These are phyloP conservation scores for Amaranthus cruentus DNA, from an alignment of 148 eudicot genomes.

Conservation along the genomic window DNA sequence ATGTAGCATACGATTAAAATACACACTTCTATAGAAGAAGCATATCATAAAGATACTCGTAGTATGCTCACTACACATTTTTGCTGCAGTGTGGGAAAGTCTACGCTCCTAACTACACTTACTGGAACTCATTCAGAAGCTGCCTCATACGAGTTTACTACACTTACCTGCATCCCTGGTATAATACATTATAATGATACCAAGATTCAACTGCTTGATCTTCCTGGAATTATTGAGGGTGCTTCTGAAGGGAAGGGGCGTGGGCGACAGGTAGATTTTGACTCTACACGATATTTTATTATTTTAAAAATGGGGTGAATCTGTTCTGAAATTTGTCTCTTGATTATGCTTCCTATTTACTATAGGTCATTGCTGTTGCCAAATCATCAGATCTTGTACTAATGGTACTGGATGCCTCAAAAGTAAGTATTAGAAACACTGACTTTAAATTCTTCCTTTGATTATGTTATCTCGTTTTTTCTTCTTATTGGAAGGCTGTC, in stretches of 20 bases:
- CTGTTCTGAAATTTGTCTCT: not conserved
- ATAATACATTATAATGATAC: constrained; percentile 94
- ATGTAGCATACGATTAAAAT: not conserved
- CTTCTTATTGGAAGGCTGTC: not conserved
- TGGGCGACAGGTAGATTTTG: constrained; percentile 79
- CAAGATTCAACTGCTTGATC: constrained; percentile 96
- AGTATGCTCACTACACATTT: constrained; percentile 1
- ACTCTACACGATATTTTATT: not conserved
- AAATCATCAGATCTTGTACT: constrained; percentile 96
- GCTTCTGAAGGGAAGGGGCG: constrained; percentile 99
- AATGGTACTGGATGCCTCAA: constrained; percentile 99
- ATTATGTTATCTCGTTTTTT: not conserved
- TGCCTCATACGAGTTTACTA: constrained; percentile 97
- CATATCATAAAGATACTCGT: not conserved
- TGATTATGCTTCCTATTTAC: constrained; percentile 11
- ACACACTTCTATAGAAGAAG: not conserved
- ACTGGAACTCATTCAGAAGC: constrained; percentile 99
- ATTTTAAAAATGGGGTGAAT: not conserved
- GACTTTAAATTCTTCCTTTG: not conserved
- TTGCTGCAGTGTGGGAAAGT: constrained; percentile 89
- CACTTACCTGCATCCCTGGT: constrained; percentile 97
- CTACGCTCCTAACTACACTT: constrained; percentile 85
- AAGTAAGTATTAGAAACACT: constrained; percentile 51
- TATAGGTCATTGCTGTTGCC: constrained; percentile 97
- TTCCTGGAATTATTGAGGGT: constrained; percentile 99